Evolutionary conservation across 768 basidiomycete species (phyloP).

Genomic region (Podaxis carcinomalis): DNA sequence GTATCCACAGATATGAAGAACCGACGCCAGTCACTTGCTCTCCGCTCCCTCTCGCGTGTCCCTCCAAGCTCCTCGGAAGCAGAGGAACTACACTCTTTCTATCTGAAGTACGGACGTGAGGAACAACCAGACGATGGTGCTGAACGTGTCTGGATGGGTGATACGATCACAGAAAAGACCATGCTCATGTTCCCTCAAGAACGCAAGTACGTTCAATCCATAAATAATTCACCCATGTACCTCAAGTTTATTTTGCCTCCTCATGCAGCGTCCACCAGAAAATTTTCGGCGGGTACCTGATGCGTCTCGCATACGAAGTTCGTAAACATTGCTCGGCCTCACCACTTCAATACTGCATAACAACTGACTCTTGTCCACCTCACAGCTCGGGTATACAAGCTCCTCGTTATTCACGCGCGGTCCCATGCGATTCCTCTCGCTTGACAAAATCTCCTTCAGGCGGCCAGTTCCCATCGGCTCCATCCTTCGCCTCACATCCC

Average conservation of each 20-base stretch:
- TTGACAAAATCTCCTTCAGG: slow-evolving; percentile 77
- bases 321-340: slow-evolving; percentile 4
- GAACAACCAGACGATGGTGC: slow-evolving; percentile 7
- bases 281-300: slow-evolving; percentile 71
- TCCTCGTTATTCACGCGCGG: slow-evolving; percentile 65
- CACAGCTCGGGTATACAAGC: slow-evolving; percentile 70
- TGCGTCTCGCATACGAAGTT: slow-evolving; percentile 71
- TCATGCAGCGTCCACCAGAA: slow-evolving; percentile 68
- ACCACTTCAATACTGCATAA: background rate
- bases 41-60: slow-evolving; percentile 61
- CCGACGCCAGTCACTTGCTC: slow-evolving; percentile 47
- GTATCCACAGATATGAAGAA: slow-evolving; percentile 50
- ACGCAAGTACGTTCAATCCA: slow-evolving; percentile 54
- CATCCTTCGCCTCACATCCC: slow-evolving; percentile 68
- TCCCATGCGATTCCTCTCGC: slow-evolving; percentile 66
- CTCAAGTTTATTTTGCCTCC: background rate
- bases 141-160: slow-evolving; percentile 69
- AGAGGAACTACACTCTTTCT: slow-evolving; percentile 62
- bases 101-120: slow-evolving; percentile 52
- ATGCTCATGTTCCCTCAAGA: slow-evolving; percentile 86
- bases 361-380: background rate
- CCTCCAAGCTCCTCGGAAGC: slow-evolving; percentile 75
- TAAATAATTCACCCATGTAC: background rate
- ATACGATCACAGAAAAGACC: slow-evolving; percentile 63
- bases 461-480: slow-evolving; percentile 83